Evolutionary conservation across 768 basidiomycete species (phyloP).

Genomic region (Tylopilus sp.): DNA sequence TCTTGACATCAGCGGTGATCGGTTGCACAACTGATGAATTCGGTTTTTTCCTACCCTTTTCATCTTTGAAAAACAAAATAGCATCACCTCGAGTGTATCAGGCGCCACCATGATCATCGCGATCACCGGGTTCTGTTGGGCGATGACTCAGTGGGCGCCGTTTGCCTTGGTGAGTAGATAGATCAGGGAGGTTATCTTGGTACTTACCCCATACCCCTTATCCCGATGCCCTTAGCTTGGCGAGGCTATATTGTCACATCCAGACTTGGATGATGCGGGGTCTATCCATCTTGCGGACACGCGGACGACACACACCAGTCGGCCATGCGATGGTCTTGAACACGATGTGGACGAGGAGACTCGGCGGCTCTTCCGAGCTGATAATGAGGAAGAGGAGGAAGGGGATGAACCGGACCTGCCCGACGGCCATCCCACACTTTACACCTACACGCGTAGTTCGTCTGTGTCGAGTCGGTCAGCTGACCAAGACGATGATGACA

Average conservation of each 20-base stretch:
- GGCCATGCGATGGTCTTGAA: slow-evolving; percentile 16
- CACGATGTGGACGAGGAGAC: slow-evolving; percentile 18
- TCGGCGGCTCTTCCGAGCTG: slow-evolving; percentile 19
- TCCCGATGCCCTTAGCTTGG: slow-evolving; percentile 52
- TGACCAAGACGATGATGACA: slow-evolving; percentile 7
- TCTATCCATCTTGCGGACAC: slow-evolving; percentile 41
- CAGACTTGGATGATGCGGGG: slow-evolving; percentile 33
- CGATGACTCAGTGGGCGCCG: slow-evolving; percentile 89
- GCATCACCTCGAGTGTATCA: slow-evolving; percentile 64
- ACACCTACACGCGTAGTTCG: background rate
- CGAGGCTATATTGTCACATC: slow-evolving; percentile 77
- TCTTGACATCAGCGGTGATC: slow-evolving; percentile 12
- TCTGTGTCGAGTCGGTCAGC: background rate
- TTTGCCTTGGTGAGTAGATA: slow-evolving; percentile 68
- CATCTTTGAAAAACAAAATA: slow-evolving; percentile 29
- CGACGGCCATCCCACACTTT: background rate
- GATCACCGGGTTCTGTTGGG: slow-evolving; percentile 88
- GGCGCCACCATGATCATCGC: slow-evolving; percentile 76
- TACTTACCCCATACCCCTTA: slow-evolving; percentile 16
- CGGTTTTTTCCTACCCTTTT: slow-evolving; percentile 2
- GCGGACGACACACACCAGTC: slow-evolving; percentile 16
- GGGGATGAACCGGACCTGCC: slow-evolving; percentile 11
- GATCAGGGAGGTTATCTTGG: background rate
- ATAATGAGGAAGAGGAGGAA: slow-evolving; percentile 19
- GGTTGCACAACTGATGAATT: slow-evolving; percentile 8